Base-by-base conservation (phyloP, 2,329 filamentous ascomycete species). In the Arthrobotrys megalospora region DNA sequence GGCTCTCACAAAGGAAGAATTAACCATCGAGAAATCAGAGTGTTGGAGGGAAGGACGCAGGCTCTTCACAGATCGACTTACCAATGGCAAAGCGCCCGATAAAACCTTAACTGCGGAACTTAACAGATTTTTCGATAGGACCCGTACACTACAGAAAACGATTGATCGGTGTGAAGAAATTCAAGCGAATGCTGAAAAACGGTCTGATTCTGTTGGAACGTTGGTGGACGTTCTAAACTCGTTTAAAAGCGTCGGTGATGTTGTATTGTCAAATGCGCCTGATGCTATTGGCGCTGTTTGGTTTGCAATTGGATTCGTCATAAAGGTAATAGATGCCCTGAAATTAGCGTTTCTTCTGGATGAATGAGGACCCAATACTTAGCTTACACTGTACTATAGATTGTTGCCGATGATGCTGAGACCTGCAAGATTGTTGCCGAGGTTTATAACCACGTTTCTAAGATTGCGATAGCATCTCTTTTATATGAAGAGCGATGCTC, bases 11-110 rank as follows among this genome's bases (percentile, higher is more conserved):
- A 45, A 52, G 12, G 34, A 38, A 4, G 53, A 50, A 34, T 16
- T 69, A 19, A 58, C 52, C n/a, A 21, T 69, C 11, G 41, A 69
- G 19, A 41, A 45, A 36, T 69, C 66, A 41, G 41, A 24, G 50
- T 69, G 66, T 16, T 69, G 66, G 66, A 58, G 36, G 38, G 34
- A 62, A 69, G 66, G 50, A 14, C 66, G 66, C 16, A 41, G 32
- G 19, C 36, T 47, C 24, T 69, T 69, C 43, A 55, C 45, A 41
- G 24, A 6, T 10, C 21, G 52, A 3, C 28, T 69, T 14, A 24
- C 28, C 12, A n/a, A 28, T 10, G 43, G 50, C 14, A 53, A 67
- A n/a, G 63, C 38, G 21, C 19, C n/a, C 7, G 48, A 53, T 28
- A 53, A 53, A 34, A 21, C 11, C 19, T 50, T 50, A 21, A 38